These are phyloP conservation scores for Darksidea phi DNA, from an alignment of 495 filamentous ascomycete species.

Conservation along the genomic window DNA sequence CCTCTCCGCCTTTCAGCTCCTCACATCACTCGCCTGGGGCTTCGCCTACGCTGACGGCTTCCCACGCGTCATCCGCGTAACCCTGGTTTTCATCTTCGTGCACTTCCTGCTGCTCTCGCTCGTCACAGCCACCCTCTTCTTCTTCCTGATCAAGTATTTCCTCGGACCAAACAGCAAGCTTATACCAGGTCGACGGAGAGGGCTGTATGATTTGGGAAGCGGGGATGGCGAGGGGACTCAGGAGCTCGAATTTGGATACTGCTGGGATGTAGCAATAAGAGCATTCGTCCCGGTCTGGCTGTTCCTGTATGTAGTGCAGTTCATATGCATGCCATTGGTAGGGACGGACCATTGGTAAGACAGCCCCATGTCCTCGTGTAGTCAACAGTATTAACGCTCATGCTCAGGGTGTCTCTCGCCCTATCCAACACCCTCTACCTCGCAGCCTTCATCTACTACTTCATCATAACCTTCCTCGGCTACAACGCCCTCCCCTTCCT, in stretches of 20 bases:
- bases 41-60: conserved; percentile 63
- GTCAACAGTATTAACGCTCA: too few species aligned
- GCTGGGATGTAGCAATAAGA: conserved; percentile 72
- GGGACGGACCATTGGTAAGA: conserved; percentile 52
- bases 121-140: conserved; percentile 60
- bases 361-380: too few species aligned
- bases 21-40: conserved; percentile 72
- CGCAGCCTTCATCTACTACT: conserved; percentile 67
- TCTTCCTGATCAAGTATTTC: conserved; percentile 62
- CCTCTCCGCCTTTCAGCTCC: conserved; percentile 69
- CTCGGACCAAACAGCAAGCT: conserved; percentile 58
- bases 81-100: conserved; percentile 62
- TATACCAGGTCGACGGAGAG: conserved; percentile 50
- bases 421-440: conserved; percentile 71
- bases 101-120: conserved; percentile 67
- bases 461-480: conserved; percentile 70
- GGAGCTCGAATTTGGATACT: conserved; percentile 75
- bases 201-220: conserved; percentile 50
- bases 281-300: conserved; percentile 75
- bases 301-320: conserved; percentile 71
- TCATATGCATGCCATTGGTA: conserved; percentile 65
- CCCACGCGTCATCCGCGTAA: conserved; percentile 57
- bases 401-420: conserved; percentile 63
- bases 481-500: conserved; percentile 75
- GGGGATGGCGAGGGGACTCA: conserved; percentile 52